Percentiles rank a stretch among this genome's conserved stretches.
phyloP scores from a whole-genome alignment of 2,329 filamentous ascomycete species.

The Sphaerulina populicola region DNA sequence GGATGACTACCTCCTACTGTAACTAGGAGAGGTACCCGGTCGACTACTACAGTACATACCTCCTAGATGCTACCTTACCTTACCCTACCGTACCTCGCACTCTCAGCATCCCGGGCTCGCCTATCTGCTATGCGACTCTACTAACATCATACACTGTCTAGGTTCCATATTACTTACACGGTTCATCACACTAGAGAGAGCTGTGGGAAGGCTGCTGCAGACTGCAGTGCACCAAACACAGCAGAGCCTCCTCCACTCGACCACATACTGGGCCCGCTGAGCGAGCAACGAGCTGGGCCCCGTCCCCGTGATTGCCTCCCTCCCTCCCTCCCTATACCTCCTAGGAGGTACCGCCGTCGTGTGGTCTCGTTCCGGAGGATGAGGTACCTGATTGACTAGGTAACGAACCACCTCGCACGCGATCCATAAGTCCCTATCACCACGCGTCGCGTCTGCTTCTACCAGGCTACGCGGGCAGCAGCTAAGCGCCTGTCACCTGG shows the following conservation, averaged over 20 bases:
- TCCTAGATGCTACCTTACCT: constrained; percentile 1
- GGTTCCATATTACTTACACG: not conserved
- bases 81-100: not conserved
- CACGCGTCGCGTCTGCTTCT: not conserved
- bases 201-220: too few species aligned
- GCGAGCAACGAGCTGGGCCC: not conserved
- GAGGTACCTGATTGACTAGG: constrained; percentile 1
- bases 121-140: constrained; percentile 1
- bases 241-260: not conserved
- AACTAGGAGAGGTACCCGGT: too few species aligned
- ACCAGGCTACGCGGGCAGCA: not conserved
- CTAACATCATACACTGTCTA: not conserved
- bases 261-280: not conserved
- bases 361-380: constrained; percentile 6
- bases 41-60: too few species aligned
- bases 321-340: too few species aligned
- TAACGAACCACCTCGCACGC: not conserved
- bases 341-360: not conserved
- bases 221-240: not conserved
- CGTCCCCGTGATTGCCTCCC: not conserved
- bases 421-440: not conserved
- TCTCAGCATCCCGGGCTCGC: constrained; percentile 4
- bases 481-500: not conserved
- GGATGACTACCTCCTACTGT: too few species aligned
- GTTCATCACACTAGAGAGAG: not conserved